These are phyloP conservation scores for Glutinoglossum americanum DNA, from an alignment of 495 filamentous ascomycete species.

Conservation along the genomic window DNA sequence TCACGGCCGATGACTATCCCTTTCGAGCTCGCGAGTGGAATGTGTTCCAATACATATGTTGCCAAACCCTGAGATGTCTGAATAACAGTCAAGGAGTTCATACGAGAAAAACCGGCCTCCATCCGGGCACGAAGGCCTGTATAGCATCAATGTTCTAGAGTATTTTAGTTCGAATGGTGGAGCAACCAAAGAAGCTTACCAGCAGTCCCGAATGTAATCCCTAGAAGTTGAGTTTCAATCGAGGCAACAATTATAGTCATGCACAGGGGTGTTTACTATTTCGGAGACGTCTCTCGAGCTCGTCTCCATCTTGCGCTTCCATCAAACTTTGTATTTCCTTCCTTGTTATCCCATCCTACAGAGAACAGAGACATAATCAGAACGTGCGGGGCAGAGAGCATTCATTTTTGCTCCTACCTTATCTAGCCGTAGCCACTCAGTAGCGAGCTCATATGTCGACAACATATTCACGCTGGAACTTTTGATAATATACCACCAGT, in stretches of 20 bases:
- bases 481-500: neutral
- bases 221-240: slow-evolving; percentile 11
- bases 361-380: neutral
- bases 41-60: slow-evolving; percentile 28
- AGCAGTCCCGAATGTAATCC: slow-evolving; percentile 49
- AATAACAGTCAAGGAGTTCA: slow-evolving; percentile 50
- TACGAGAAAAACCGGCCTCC: slow-evolving; percentile 47
- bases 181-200: slow-evolving; percentile 14
- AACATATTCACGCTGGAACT: neutral
- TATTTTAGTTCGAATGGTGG: neutral
- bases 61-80: slow-evolving; percentile 54
- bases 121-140: slow-evolving; percentile 35
- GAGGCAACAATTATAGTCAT: neutral
- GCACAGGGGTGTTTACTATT: slow-evolving; percentile 20
- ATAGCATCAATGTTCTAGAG: neutral
- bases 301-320: slow-evolving; percentile 22
- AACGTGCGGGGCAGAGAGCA: neutral
- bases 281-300: slow-evolving; percentile 34
- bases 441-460: slow-evolving; percentile 12
- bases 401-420: slow-evolving; percentile 19
- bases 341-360: slow-evolving; percentile 31
- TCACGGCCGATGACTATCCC: slow-evolving; percentile 48
- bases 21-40: slow-evolving; percentile 17
- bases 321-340: slow-evolving; percentile 36
- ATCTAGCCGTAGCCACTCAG: slow-evolving; percentile 43